Percentiles rank a stretch among this genome's conserved stretches.
phyloP scores from a whole-genome alignment of 192 early-diverging fungal species.

The Tieghemiomyces parasiticus region DNA sequence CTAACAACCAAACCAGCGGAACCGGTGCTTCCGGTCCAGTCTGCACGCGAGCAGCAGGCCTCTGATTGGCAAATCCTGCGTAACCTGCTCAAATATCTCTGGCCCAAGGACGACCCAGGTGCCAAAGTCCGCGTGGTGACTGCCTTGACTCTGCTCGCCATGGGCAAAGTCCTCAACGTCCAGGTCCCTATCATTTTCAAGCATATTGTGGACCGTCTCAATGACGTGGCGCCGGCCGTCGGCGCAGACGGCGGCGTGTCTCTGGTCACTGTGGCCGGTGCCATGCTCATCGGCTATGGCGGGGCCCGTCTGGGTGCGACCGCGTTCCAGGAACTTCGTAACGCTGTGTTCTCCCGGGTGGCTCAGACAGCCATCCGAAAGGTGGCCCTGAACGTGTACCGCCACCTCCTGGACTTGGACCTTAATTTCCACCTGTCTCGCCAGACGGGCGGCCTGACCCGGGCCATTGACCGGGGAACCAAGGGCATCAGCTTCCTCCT shows the following conservation, averaged over 20 bases:
- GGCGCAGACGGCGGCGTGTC: slow-evolving; percentile 40
- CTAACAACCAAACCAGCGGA: no score
- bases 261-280: slow-evolving; percentile 66
- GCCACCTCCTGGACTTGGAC: slow-evolving; percentile 78
- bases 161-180: slow-evolving; percentile 74
- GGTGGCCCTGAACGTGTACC: slow-evolving; percentile 77
- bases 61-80: slow-evolving; percentile 52
- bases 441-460: slow-evolving; percentile 91
- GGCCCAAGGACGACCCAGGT: slow-evolving; percentile 78
- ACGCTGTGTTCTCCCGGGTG: slow-evolving; percentile 86
- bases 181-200: slow-evolving; percentile 96
- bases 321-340: slow-evolving; percentile 76
- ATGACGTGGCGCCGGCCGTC: slow-evolving; percentile 39
- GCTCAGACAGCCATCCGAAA: slow-evolving; percentile 86
- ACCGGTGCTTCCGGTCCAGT: no score
- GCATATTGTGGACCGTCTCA: slow-evolving; percentile 75
- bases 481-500: slow-evolving; percentile 96
- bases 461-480: slow-evolving; percentile 91
- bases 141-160: slow-evolving; percentile 70
- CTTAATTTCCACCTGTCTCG: slow-evolving; percentile 82
- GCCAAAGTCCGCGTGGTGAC: slow-evolving; percentile 77
- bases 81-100: slow-evolving; percentile 62
- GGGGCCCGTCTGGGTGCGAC: slow-evolving; percentile 71
- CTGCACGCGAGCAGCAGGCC: slow-evolving; percentile 7
- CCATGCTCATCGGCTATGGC: slow-evolving; percentile 91